Conservation (phyloP, 2,329 filamentous ascomycete genomes). For the Fusarium scirpi region DNA sequence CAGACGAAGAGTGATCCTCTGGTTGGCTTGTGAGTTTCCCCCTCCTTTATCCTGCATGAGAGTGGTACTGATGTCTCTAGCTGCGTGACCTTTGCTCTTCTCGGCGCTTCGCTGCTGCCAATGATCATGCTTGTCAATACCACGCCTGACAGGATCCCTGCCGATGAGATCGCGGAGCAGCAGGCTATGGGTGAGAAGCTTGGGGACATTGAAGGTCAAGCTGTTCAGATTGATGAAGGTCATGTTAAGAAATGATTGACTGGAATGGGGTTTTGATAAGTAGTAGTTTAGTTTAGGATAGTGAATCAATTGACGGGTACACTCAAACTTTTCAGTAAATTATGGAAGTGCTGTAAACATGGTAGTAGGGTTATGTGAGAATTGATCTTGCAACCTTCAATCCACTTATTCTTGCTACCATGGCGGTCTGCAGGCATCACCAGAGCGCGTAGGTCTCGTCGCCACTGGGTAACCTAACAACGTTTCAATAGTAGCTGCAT, state of each 20-base stretch:
- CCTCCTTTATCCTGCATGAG: fast-evolving
- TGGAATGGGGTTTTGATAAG: fast-evolving
- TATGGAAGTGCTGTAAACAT: not conserved
- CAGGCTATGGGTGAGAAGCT: conserved; percentile 4
- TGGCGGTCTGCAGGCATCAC: too few relatives aligned
- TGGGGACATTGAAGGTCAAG: conserved; percentile 4
- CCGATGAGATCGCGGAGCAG: conserved; percentile 17
- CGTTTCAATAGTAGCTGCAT: not conserved
- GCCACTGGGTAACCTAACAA: not conserved
- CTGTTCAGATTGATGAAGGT: not conserved
- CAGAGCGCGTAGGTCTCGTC: not conserved
- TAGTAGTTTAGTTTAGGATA: fast-evolving
- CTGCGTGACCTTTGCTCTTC: not conserved
- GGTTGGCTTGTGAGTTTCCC: not conserved
- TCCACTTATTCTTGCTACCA: too few relatives aligned
- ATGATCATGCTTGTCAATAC: conserved; percentile 28
- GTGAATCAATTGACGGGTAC: not conserved
- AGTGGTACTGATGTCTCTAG: fast-evolving
- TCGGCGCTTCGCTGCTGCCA: conserved; percentile 11
- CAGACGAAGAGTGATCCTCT: conserved; percentile 20
- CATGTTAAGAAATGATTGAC: not conserved
- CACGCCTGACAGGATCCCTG: conserved; percentile 17
- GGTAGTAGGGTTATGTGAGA: fast-evolving
- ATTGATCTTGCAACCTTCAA: too few relatives aligned
- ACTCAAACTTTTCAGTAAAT: fast-evolving